Evolutionary conservation across 768 basidiomycete species (phyloP), one percentile per base, ranked within the genome.

Genomic region (Postia placenta): DNA sequence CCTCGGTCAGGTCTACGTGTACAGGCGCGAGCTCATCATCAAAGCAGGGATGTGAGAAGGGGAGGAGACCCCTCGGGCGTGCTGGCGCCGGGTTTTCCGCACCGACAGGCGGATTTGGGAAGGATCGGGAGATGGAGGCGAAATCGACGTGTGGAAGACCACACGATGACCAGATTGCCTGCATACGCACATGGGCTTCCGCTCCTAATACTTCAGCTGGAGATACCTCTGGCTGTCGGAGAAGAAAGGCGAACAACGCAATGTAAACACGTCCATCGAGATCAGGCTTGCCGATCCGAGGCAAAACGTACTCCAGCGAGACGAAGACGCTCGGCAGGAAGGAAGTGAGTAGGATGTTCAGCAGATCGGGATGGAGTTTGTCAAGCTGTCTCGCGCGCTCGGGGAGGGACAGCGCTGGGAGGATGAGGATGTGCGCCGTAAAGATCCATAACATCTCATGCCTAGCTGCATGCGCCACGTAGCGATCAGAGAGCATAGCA

Each of bases 251-350:
- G 33, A 83, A 45, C 20, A 83, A 63, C 14, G 69, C 61, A 14
- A 67, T 47, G 58, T 79, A 83, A 6, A 83, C 61, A 28, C 73
- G 66, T 12, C 76, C 76, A 55, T 85, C 83, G 5, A 84, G 45
- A 46, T 81, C 75, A n/a, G 74, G 51, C 30, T 63, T 54, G 33
- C 47, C 14, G 60, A 49, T 5, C 67, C 53, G 17, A 60, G 36
- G 17, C 37, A 26, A 11, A 42, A 51, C 46, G 11, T 39, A 25
- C 19, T 69, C 66, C 1, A 70, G 57, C 0, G 58, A 53, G 7
- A 63, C 51, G 52, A 79, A 70, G 3, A 72, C 48, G 0, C 39
- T 41, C 0, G 76, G 74, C 1, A 83, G 58, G 56, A 83, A 77
- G 0, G 53, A 28, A 1, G 64, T 50, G 4, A 56, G 23, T 4